Base-by-base conservation (phyloP, 2,329 filamentous ascomycete genomes). In the Ophiostoma fasciatum region DNA sequence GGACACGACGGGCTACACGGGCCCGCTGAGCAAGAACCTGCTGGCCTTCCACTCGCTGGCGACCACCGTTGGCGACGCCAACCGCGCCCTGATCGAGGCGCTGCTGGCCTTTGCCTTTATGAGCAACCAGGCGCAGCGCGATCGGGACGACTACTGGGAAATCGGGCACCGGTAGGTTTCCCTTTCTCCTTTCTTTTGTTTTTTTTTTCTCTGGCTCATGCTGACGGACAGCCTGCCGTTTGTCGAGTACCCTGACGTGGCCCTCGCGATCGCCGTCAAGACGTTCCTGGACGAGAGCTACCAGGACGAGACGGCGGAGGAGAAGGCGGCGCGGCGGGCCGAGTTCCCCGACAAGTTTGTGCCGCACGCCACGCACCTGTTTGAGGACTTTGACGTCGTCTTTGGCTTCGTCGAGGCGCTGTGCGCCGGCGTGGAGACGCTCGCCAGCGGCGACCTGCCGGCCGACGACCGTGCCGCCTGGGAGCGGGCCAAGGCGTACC, bases 1-100 rank as follows among this genome's bases (percentile, higher is more conserved):
- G 54, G 72, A 82, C 47, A 68, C 71, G 4, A 87, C 88, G 47
- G 90, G 90, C 21, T 98, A 94, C 57, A 94, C 88, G 2, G 90
- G 90, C 1, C 88, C 90, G 1, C 68, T 98, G 2, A 94, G 85
- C 63, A 79, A 90, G 56, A 85, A 88, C 46, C 66, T 94, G 35
- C 67, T 98, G 28, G 78, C 76, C 19, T 98, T 87, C 62, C 81
- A 84, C 42, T 87, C 84, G 2, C 66, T 96, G 39, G 76, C 84
- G 28, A 78, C 78, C 3, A 74, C 82, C 28, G 77, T 94, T 18
- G 79, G 87, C 27, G 74, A 79, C 44, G 74, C 77, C 23, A 67
- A 93, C 44, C 74, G 90, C 32, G 85, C 93, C 53, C 60, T 96
- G 25, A 62, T 90, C 12, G 90, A 98, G 57, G 80, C 84, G 28